Base-by-base conservation (phyloP, 352 stramenopile genomes). In the Poterioochromonas sp. region DNA sequence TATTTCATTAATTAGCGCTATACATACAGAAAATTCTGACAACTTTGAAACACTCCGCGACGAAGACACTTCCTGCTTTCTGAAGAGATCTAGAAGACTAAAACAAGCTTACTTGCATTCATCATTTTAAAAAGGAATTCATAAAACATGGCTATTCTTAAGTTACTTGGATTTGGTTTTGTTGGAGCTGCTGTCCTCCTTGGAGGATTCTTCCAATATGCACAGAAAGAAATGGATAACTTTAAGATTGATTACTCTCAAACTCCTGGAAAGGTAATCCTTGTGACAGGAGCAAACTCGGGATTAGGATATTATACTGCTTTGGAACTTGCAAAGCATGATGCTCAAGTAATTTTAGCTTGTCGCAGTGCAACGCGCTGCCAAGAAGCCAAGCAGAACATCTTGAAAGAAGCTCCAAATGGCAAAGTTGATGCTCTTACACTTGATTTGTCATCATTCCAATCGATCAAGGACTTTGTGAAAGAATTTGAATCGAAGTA, bases 401-500 rank as follows among this genome's bases (percentile, higher is more conserved):
- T 76, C 15, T 29, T 76, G 2, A n/a, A n/a, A n/a, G n/a, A n/a
- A n/a, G n/a, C n/a, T n/a, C n/a, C n/a, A n/a, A n/a, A n/a, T n/a
- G n/a, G n/a, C n/a, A 15, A 63, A 26, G 47, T 34, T 3, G n/a
- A n/a, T n/a, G n/a, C n/a, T n/a, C 37, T 40, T 39, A 11, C 69
- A 34, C 29, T 68, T 2, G 69, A 68, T 32, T 29, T 68, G 2
- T 76, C 62, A 26, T 71, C 62, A 12, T 76, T 76, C 69, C 1
- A 12, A 37, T 68, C 69, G 34, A 68, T 68, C 37, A 12, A n/a
- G 1, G 35, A 39, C 15, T 68, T 76, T 76, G 47, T 40, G 35
- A 76, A 76, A 32, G 37, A 64, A 29, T n/a, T n/a, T n/a, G 5
- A 76, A 29, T 5, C 15, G 32, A 49, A 68, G 69, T n/a, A 29